phyloP scores from a whole-genome alignment of 2,329 filamentous ascomycete genomes.

The Neurospora crassa region DNA sequence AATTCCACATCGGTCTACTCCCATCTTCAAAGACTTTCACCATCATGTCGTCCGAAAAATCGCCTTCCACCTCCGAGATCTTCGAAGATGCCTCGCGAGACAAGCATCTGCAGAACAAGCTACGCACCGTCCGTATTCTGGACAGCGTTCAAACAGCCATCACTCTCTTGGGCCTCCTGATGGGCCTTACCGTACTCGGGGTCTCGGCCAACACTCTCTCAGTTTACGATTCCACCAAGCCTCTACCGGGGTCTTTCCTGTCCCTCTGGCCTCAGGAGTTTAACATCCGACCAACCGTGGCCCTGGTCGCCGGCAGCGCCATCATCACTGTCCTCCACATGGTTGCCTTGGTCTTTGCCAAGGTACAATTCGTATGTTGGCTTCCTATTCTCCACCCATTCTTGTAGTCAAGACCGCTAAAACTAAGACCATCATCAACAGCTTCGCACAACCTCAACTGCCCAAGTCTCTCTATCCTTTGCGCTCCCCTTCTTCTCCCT shows the following conservation, averaged over 20 bases:
- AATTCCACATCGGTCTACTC: not conserved
- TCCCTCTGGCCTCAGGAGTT: slow-evolving; percentile 50
- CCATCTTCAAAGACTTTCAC: not conserved
- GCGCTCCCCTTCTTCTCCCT: slow-evolving; percentile 33
- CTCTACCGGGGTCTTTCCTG: slow-evolving; percentile 37
- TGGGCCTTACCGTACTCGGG: slow-evolving; percentile 42
- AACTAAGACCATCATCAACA: slow-evolving; percentile 14
- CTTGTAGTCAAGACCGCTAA: not conserved
- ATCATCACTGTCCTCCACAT: slow-evolving; percentile 40
- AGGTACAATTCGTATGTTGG: slow-evolving; percentile 38
- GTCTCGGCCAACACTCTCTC: slow-evolving; percentile 43
- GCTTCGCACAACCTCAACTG: slow-evolving; percentile 27
- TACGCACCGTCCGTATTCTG: slow-evolving; percentile 29
- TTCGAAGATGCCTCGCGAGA: slow-evolving; percentile 39
- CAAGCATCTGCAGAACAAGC: slow-evolving; percentile 27
- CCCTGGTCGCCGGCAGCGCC: slow-evolving; percentile 41
- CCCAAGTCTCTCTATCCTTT: slow-evolving; percentile 29
- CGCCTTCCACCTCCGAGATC: slow-evolving; percentile 30
- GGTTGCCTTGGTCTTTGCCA: slow-evolving; percentile 38
- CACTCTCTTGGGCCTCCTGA: slow-evolving; percentile 39
- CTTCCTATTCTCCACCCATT: not conserved
- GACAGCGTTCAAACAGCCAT: slow-evolving; percentile 37
- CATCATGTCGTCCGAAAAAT: not conserved
- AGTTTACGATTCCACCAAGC: slow-evolving; percentile 45
- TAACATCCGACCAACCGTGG: slow-evolving; percentile 45